Percentiles rank a stretch among this genome's conserved stretches.
Evolutionary conservation across 228 moss, liverwort and hornwort genomes (phyloP).

Genomic region (Sphagnum fallax): DNA sequence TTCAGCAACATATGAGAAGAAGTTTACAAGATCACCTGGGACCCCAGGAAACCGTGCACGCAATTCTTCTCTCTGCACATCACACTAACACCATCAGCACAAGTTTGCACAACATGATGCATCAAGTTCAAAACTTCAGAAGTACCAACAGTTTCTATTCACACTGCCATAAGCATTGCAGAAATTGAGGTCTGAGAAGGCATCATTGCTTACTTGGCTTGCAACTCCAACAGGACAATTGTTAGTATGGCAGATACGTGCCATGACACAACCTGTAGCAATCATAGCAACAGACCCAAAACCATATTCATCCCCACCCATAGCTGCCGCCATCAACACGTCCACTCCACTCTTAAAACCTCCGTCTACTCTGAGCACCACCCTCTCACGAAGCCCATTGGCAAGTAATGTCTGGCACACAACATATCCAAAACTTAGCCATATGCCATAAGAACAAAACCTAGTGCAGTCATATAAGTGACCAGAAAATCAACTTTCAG

Average conservation of each 20-base stretch:
- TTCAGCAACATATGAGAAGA: constrained; percentile 87
- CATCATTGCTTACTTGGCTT: constrained; percentile 59
- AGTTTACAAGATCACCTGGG: constrained; percentile 92
- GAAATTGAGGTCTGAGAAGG: neutral
- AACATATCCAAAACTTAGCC: neutral
- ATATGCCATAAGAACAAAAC: too few relatives aligned
- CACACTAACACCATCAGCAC: neutral
- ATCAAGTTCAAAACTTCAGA: too few relatives aligned
- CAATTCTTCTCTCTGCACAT: constrained; percentile 81
- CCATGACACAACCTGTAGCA: constrained; percentile 97
- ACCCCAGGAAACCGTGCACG: constrained; percentile 96
- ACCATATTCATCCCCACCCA: constrained; percentile 95
- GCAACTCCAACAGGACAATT: constrained; percentile 99
- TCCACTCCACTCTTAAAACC: constrained; percentile 99
- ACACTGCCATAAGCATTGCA: too few relatives aligned
- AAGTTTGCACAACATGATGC: too few relatives aligned
- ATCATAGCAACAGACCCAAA: constrained; percentile 99
- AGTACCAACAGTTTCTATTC: too few relatives aligned
- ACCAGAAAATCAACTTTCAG: too few relatives aligned
- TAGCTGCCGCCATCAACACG: constrained; percentile 81
- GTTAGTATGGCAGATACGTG: constrained; percentile 98
- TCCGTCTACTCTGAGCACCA: constrained; percentile 84
- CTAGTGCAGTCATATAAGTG: too few relatives aligned
- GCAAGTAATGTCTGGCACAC: constrained; percentile 50
- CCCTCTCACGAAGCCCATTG: constrained; percentile 89